A percentile compares a stretch with the other conserved stretches of the same genome.
Evolutionary conservation across 495 filamentous ascomycete species (phyloP).

Genomic region (Penicillium cosmopolitanum): DNA sequence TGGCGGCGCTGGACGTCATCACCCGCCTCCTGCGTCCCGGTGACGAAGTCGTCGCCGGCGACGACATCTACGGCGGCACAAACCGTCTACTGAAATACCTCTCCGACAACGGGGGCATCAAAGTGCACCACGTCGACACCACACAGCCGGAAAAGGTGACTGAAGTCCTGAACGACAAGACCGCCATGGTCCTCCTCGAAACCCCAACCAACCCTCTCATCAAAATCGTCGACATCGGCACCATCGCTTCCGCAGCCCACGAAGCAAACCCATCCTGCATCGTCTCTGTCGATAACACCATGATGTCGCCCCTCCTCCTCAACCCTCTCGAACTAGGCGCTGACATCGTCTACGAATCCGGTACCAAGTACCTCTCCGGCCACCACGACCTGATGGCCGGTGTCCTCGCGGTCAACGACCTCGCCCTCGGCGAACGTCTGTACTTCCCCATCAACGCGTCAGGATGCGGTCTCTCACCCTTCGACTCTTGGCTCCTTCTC

Average conservation of each 20-base stretch:
- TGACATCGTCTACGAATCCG: constrained; percentile 95
- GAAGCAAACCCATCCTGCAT: constrained; percentile 78
- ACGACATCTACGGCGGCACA: constrained; percentile 95
- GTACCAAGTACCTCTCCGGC: constrained; percentile 96
- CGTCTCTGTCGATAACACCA: constrained; percentile 95
- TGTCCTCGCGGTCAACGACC: constrained; percentile 86
- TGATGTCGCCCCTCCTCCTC: constrained; percentile 91
- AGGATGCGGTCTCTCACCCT: constrained; percentile 89
- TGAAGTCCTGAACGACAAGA: constrained; percentile 73
- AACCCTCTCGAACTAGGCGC: constrained; percentile 94
- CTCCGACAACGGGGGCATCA: constrained; percentile 80
- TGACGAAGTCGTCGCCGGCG: constrained; percentile 95
- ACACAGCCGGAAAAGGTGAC: constrained; percentile 70
- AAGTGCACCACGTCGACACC: constrained; percentile 96
- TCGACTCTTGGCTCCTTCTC: constrained; percentile 94
- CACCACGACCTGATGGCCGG: constrained; percentile 99
- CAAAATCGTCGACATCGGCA: constrained; percentile 91
- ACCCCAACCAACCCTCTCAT: constrained; percentile 97
- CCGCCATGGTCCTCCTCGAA: constrained; percentile 94
- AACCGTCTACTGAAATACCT: constrained; percentile 93
- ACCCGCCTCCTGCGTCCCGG: constrained; percentile 90
- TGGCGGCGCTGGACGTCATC: constrained; percentile 97
- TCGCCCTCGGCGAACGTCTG: constrained; percentile 79
- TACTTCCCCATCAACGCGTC: constrained; percentile 96
- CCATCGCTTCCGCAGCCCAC: constrained; percentile 75